These are phyloP conservation scores for barley (Hordeum vulgare) DNA, from an alignment of 176 grass and related monocot genomes.

Conservation along the genomic window DNA sequence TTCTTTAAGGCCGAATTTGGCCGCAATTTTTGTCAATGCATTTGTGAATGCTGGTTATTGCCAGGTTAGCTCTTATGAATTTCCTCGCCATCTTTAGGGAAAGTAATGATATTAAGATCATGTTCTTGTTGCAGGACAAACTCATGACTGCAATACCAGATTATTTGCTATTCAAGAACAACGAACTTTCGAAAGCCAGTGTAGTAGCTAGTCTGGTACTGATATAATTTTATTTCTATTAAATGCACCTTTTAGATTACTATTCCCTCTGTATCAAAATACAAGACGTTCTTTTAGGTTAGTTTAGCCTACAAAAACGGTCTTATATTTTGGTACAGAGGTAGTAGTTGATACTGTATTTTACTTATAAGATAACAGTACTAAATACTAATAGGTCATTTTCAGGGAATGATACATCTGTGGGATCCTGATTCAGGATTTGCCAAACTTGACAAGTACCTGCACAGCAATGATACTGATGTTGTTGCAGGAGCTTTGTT, in stretches of 20 bases:
- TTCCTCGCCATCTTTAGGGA: not conserved
- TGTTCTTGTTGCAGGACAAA: slow-evolving; percentile 70
- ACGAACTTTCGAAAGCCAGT: slow-evolving; percentile 68
- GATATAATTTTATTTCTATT: not conserved
- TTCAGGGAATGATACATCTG: slow-evolving; percentile 63
- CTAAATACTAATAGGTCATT: not conserved
- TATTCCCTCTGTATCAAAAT: no score
- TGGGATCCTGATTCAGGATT: slow-evolving; percentile 90
- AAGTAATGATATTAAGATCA: not conserved
- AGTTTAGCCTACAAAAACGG: no score
- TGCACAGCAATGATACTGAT: slow-evolving; percentile 43
- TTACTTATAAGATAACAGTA: not conserved
- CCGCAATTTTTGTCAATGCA: slow-evolving; percentile 91
- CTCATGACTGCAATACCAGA: slow-evolving; percentile 79
- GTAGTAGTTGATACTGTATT: not conserved
- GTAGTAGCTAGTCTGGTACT: slow-evolving; percentile 71
- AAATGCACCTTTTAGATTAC: not conserved
- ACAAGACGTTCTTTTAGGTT: no score
- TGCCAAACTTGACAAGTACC: slow-evolving; percentile 56
- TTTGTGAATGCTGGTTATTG: slow-evolving; percentile 98
- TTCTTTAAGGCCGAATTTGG: slow-evolving; percentile 92
- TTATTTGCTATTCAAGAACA: slow-evolving; percentile 77
- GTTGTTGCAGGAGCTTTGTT: slow-evolving; percentile 76
- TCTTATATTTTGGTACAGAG: no score
- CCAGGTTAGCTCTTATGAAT: slow-evolving; percentile 51